Evolutionary conservation across 345 rosid genomes (phyloP).

Genomic region (Citrus inodora): DNA sequence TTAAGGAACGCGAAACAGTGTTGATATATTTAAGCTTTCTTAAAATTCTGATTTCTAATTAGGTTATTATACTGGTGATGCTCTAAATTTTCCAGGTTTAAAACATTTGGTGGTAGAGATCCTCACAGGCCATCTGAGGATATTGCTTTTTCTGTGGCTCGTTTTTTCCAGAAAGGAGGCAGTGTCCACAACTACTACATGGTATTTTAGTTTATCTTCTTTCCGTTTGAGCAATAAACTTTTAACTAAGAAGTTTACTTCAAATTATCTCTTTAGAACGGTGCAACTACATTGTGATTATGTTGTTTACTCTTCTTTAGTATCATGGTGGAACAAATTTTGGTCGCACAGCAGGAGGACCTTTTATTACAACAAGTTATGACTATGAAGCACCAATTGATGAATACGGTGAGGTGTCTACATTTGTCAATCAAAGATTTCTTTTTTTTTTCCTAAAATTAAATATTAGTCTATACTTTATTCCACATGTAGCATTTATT

Average conservation of each 20-base stretch:
- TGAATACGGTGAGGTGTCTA: slow-evolving; percentile 72
- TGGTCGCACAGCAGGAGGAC: slow-evolving; percentile 94
- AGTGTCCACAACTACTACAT: slow-evolving; percentile 86
- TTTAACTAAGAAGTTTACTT: not conserved
- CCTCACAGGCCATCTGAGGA: slow-evolving; percentile 95
- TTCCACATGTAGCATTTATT: not conserved
- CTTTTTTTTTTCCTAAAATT: not conserved
- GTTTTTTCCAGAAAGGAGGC: slow-evolving; percentile 94
- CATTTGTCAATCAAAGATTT: not conserved
- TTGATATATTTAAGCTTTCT: not conserved
- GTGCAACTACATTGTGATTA: not conserved
- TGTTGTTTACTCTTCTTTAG: slow-evolving; percentile 32
- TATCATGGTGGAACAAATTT: slow-evolving; percentile 99
- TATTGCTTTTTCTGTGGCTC: slow-evolving; percentile 83
- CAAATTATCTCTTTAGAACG: not conserved
- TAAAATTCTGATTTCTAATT: slow-evolving; percentile 1
- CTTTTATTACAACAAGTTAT: slow-evolving; percentile 93
- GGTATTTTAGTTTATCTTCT: slow-evolving; percentile 41
- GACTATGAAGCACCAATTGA: slow-evolving; percentile 98
- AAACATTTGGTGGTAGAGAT: slow-evolving; percentile 80
- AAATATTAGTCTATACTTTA: not conserved
- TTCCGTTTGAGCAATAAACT: not conserved
- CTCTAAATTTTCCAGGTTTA: slow-evolving; percentile 53
- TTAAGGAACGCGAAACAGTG: not conserved
- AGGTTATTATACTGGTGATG: not conserved